phyloP scores from a whole-genome alignment of 192 early-diverging fungal species.

The Coemansia sp. region DNA sequence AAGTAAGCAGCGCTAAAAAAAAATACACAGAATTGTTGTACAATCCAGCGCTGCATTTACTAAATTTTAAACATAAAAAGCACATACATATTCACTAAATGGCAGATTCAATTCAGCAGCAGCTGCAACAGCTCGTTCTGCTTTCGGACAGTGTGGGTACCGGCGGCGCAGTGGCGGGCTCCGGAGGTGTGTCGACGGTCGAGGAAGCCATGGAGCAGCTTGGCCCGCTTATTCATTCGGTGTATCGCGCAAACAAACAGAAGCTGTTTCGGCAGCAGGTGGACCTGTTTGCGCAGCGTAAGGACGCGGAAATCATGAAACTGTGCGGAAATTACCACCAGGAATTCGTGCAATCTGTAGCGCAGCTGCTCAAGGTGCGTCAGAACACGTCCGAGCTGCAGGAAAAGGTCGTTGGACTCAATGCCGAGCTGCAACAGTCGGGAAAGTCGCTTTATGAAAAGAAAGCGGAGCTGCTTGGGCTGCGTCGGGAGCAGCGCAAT shows the following conservation, averaged over 20 bases:
- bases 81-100: conserved; percentile 11
- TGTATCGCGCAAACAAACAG: conserved; percentile 84
- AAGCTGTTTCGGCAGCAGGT: conserved; percentile 88
- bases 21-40: neutral
- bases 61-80: no score
- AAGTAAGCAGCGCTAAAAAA: neutral
- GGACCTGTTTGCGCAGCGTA: conserved; percentile 75
- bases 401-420: conserved; percentile 82
- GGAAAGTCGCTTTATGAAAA: conserved; percentile 82
- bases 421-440: conserved; percentile 78
- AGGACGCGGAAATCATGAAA: conserved; percentile 95
- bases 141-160: conserved; percentile 51
- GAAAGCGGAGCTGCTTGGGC: conserved; percentile 69
- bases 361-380: conserved; percentile 93
- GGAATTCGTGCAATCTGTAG: conserved; percentile 80
- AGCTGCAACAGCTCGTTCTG: conserved; percentile 53
- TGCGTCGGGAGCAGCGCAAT: conserved; percentile 80
- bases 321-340: conserved; percentile 97
- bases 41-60: neutral
- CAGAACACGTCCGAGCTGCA: conserved; percentile 83
- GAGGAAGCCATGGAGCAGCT: conserved; percentile 79
- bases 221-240: conserved; percentile 84
- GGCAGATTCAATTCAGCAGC: conserved; percentile 57
- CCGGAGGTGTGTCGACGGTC: conserved; percentile 41
- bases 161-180: conserved; percentile 18